phyloP scores from a whole-genome alignment of 2,329 filamentous ascomycete genomes.

The Orbilia oligospora region DNA sequence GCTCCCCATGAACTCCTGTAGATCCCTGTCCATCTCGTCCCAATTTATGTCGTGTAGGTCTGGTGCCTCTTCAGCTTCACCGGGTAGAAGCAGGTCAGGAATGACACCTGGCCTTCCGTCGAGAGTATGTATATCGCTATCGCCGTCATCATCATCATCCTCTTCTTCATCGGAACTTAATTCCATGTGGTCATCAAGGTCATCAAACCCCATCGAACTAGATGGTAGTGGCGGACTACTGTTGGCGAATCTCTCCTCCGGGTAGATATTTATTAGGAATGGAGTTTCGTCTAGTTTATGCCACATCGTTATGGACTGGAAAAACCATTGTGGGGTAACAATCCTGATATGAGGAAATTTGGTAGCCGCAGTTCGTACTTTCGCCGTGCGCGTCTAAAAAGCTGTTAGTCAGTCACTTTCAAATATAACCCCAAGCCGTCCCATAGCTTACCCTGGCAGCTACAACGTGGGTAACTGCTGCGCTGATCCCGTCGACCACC shows the following conservation, averaged over 20 bases:
- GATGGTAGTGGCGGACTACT: conserved; percentile 67
- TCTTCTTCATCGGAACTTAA: conserved; percentile 69
- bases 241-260: conserved; percentile 71
- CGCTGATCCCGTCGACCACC: conserved; percentile 69
- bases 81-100: conserved; percentile 65
- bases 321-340: conserved; percentile 90
- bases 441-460: conserved; percentile 67
- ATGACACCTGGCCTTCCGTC: conserved; percentile 62
- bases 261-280: conserved; percentile 83
- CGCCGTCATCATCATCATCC: conserved; percentile 65
- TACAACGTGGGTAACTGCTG: conserved; percentile 71
- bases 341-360: conserved; percentile 86
- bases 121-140: conserved; percentile 57
- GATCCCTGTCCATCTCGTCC: conserved; percentile 59
- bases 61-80: conserved; percentile 64
- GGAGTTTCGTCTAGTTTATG: conserved; percentile 81
- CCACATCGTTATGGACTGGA: conserved; percentile 88
- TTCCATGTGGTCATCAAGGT: conserved; percentile 65
- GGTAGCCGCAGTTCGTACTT: conserved; percentile 84
- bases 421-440: conserved; percentile 67
- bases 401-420: conserved; percentile 46
- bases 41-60: conserved; percentile 63
- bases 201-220: conserved; percentile 64
- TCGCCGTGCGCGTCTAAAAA: conserved; percentile 83
- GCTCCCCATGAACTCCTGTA: conserved; percentile 56